A percentile compares a stretch with the other conserved stretches of the same genome.
Evolutionary conservation across 1,284 basidiomycete species (phyloP).

Genomic region (Ustilago trichophora): DNA sequence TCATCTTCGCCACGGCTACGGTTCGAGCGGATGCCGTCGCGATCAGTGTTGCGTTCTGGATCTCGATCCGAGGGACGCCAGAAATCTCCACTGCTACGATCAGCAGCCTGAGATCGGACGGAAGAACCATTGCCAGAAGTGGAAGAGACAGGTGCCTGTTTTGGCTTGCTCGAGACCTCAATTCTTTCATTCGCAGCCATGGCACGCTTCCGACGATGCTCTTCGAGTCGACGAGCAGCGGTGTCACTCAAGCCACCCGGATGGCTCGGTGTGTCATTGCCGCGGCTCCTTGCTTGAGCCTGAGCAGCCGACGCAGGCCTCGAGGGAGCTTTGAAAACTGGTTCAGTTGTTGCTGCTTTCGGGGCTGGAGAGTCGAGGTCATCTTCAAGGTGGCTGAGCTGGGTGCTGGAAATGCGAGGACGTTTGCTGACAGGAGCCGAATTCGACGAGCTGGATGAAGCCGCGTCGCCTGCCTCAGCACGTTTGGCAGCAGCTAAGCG

Average conservation of each 20-base stretch:
- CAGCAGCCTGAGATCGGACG: not conserved
- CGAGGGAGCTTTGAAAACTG: slow-evolving; percentile 37
- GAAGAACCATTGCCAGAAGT: not conserved
- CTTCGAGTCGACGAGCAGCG: slow-evolving; percentile 42
- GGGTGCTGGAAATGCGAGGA: slow-evolving; percentile 20
- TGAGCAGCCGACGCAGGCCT: slow-evolving; percentile 34
- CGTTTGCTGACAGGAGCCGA: no score
- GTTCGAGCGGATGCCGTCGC: no score
- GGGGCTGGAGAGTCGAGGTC: slow-evolving; percentile 11
- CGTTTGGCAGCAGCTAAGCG: slow-evolving; percentile 75
- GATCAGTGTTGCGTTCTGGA: not conserved
- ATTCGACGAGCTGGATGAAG: no score
- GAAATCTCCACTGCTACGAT: slow-evolving; percentile 9
- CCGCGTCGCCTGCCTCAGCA: no score
- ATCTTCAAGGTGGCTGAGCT: slow-evolving; percentile 22
- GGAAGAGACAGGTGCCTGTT: slow-evolving; percentile 5
- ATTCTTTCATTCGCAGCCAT: slow-evolving; percentile 15
- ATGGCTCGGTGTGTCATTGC: slow-evolving; percentile 53
- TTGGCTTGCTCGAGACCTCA: slow-evolving; percentile 7
- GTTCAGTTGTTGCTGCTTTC: not conserved
- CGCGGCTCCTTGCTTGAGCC: slow-evolving; percentile 17
- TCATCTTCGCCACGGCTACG: slow-evolving; percentile 2
- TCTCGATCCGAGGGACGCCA: slow-evolving; percentile 26
- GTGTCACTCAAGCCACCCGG: slow-evolving; percentile 47
- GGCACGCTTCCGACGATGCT: slow-evolving; percentile 37